Evolutionary conservation across 2,329 filamentous ascomycete genomes (phyloP).

Genomic region (Aspergillus ruber): DNA sequence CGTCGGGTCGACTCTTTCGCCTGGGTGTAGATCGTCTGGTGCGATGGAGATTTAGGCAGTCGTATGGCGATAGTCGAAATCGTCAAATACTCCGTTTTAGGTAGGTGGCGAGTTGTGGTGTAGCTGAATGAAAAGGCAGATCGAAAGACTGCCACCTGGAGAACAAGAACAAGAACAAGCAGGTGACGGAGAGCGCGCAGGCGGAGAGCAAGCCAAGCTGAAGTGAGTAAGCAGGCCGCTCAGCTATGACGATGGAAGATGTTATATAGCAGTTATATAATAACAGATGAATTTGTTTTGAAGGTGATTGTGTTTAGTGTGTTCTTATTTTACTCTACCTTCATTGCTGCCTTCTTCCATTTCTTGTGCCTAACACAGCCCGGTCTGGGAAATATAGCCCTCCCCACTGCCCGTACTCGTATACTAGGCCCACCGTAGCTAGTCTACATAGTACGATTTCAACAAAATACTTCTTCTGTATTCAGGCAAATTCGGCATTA

Average conservation of each 20-base stretch:
- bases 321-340: not conserved
- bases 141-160: conserved; percentile 16
- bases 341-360: not conserved
- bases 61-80: no score
- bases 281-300: not conserved
- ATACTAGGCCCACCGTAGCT: not conserved
- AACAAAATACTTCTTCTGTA: no score
- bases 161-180: conserved; percentile 2
- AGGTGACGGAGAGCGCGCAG: conserved; percentile 12
- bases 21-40: no score
- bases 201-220: conserved; percentile 6
- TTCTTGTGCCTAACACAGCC: not conserved
- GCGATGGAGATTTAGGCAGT: no score
- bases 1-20: no score
- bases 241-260: conserved; percentile 1
- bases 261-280: no score
- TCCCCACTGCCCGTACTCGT: not conserved
- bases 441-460: no score
- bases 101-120: not conserved
- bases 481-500: not conserved
- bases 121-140: not conserved
- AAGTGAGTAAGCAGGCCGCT: not conserved
- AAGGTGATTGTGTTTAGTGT: not conserved
- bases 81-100: no score
- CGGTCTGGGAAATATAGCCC: not conserved